Conservation (phyloP, 345 rosid genomes). For the Hypericum perforatum region DNA sequence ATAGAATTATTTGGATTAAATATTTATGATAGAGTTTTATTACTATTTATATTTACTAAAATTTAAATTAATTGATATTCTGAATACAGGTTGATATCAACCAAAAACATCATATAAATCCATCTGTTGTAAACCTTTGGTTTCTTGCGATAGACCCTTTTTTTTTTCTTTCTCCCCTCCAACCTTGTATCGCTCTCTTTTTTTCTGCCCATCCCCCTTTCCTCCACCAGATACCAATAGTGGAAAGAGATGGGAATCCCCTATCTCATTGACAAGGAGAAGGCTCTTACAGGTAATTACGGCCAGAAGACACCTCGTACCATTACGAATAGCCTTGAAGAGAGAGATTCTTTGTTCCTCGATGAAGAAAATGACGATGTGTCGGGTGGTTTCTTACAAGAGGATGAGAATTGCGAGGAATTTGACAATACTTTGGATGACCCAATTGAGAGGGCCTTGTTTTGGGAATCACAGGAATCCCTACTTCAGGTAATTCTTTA, state of each 20-base stretch:
- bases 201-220: too few species aligned
- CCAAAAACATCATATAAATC: too few species aligned
- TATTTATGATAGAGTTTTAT: too few species aligned
- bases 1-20: too few species aligned
- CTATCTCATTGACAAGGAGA: constrained; percentile 10
- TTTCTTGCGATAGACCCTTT: too few species aligned
- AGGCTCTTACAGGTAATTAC: constrained; percentile 11
- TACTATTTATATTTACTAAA: too few species aligned
- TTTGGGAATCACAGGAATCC: constrained; percentile 39
- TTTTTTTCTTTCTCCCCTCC: too few species aligned
- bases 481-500: constrained; percentile 32
- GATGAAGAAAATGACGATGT: constrained; percentile 9
- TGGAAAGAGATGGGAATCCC: constrained; percentile 11
- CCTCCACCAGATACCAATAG: background rate
- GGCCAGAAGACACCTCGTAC: background rate
- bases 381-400: background rate
- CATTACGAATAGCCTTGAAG: constrained; percentile 23
- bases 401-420: constrained; percentile 8
- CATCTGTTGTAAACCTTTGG: too few species aligned
- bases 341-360: constrained; percentile 19
- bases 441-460: constrained; percentile 14
- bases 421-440: constrained; percentile 3
- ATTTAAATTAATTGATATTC: too few species aligned
- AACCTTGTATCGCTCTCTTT: too few species aligned
- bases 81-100: too few species aligned